Evolutionary conservation across 805 yeast species (phyloP), one percentile per base, ranked within the genome.

Genomic region (Saccharomycopsis sp.): DNA sequence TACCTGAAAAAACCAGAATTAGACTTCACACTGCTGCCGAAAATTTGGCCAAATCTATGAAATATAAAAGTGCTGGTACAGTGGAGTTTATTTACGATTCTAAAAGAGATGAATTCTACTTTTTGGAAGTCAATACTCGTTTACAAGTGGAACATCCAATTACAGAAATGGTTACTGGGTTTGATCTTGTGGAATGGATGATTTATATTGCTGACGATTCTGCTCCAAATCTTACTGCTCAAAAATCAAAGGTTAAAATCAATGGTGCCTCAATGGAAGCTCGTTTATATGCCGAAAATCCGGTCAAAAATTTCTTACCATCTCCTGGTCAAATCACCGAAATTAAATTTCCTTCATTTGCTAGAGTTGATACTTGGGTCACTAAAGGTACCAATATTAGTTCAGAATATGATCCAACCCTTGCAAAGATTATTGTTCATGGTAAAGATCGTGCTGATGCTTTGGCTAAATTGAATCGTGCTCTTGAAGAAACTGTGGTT

Each of bases 111-210:
- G 92, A 80, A 57, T 92, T 89, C 59, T 89, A 89, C 66, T 89
- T 89, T 64, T 67, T 89, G 55, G 98, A 89, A 60, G 97, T 89
- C 49, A 89, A 89, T 58, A 94, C 98, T 10, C 78, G 98, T 57
- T 72, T 89, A 52, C 98, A 89, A 62, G 98, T 89, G 36, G 98
- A 89, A 66, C 98, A 89, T 60, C 97, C 97, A 31, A 80, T 92
- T 53, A 89, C 98, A 21, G 98, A 89, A 63, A 69, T 77, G 76
- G 95, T 85, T 31, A 89, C 96, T 15, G 96, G 96, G 2, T 64
- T 88, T 40, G 98, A 89, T 62, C 67, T 89, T 48, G 97, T 89
- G 17, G 96, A 92, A 61, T 86, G 96, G 96, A 92, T 92, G 98
- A 65, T 89, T 48, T 66, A 69, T 51, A 82, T 89, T 57, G 96